Evolutionary conservation across 768 basidiomycete species (phyloP), one percentile per base, ranked within the genome.

Genomic region (Arthromyces matolae): DNA sequence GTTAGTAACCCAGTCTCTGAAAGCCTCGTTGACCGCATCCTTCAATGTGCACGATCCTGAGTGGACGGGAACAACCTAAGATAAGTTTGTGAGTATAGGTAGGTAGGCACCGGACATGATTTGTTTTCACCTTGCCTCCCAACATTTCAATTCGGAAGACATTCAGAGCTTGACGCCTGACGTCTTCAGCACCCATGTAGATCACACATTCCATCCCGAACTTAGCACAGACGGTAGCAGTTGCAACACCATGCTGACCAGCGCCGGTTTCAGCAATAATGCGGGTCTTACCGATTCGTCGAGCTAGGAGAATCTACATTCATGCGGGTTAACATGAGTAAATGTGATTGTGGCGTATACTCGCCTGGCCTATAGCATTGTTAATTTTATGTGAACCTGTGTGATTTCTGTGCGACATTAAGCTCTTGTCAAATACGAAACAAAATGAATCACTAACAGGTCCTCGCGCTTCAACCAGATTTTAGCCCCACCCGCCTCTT

Each of bases 321-420:
- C 10, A 16, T n/a, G 37, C 32, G 13, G 25, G 38, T 39, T n/a
- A 32, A 39, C 24, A 13, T 5, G 16, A 44, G 18, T n/a, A 18
- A 14, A 38, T 9, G 23, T 18, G 28, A 24, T 43, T 14, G 22
- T 14, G 14, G 40, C 24, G 22, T 38, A 20, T 23, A 60, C 72
- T 52, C 58, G 83, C 87, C 77, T 95, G 94, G 28, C 96, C 96
- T 50, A 99, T 86, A 19, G 95, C 95, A 64, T 99, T 99, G 70
- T 98, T 98, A 62, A 99, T 98, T 68, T 98, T 99, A 69, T 99
- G 96, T 8, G 94, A 97, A 13, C 96, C 96, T 0, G 96, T 98
- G 64, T 98, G 95, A 64, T 99, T 99, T 50, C 89, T 91, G 49
- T 14, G 32, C 27, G 19, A n/a, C 8, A 7, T 29, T 34, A 46